Evolutionary conservation across 2,329 filamentous ascomycete species (phyloP).

Genomic region (Xylaria sp.): DNA sequence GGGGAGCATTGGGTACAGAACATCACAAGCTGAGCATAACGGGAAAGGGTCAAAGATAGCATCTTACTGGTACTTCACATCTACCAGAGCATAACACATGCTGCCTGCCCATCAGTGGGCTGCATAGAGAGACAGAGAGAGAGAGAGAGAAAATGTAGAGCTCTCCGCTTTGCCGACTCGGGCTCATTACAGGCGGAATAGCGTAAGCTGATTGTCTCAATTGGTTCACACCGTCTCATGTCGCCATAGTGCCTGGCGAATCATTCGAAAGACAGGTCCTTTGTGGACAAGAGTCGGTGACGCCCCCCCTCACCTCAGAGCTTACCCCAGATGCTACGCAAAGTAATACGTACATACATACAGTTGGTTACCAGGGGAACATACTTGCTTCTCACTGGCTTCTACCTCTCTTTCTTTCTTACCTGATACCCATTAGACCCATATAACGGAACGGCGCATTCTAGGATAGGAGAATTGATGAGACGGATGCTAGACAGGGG

Average conservation of each 20-base stretch:
- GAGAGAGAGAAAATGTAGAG: too few species aligned
- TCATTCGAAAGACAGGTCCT: background rate
- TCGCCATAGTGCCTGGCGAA: background rate
- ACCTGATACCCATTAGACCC: background rate
- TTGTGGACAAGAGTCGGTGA: background rate
- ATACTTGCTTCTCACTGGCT: too few species aligned
- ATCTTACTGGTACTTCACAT: background rate
- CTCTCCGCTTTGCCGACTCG: background rate
- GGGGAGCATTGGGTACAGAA: background rate
- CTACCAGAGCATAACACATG: background rate
- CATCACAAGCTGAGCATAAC: background rate
- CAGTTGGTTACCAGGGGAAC: background rate
- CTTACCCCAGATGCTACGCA: background rate
- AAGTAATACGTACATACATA: background rate
- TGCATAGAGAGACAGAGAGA: background rate
- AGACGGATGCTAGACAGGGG: background rate
- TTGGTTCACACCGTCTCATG: background rate
- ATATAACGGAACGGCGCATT: background rate
- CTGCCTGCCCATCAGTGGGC: background rate
- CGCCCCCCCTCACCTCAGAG: background rate
- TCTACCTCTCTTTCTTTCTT: too few species aligned
- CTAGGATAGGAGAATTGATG: background rate
- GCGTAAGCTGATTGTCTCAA: background rate
- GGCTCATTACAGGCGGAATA: background rate
- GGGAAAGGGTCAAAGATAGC: background rate